Conservation (phyloP, 225 moss, liverwort and hornwort species). For the Climacium dendroides region DNA sequence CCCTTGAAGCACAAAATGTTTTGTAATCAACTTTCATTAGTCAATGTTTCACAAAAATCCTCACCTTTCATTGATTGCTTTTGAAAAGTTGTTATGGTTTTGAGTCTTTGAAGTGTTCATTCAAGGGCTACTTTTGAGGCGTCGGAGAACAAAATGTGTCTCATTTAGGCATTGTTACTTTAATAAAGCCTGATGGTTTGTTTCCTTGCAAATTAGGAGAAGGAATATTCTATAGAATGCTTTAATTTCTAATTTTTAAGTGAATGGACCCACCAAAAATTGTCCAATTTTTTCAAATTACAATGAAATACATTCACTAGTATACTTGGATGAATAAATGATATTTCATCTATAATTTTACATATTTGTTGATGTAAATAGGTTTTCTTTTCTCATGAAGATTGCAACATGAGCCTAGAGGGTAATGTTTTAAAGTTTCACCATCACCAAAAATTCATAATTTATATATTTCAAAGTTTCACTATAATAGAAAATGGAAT, state of each 20-base stretch:
- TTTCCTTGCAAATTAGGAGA: neutral
- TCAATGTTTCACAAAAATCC: accelerated
- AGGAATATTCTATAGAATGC: accelerated
- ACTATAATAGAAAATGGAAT: no score
- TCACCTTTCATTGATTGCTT: neutral
- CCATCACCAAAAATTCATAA: no score
- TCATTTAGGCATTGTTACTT: neutral
- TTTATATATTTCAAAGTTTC: no score
- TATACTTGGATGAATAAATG: neutral
- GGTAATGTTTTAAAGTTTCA: no score
- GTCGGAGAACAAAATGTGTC: accelerated
- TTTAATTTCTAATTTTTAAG: neutral
- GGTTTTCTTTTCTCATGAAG: neutral
- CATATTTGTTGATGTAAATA: neutral
- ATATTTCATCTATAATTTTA: neutral
- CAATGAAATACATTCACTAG: neutral
- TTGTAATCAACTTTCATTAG: no score
- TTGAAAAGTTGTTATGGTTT: neutral
- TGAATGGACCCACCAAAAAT: neutral
- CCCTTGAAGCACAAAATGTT: no score
- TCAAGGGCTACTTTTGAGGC: neutral
- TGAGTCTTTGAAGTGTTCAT: neutral
- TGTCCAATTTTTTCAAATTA: neutral
- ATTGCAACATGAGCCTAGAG: neutral
- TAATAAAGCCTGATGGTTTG: no score